Evolutionary conservation across 2,329 filamentous ascomycete genomes (phyloP).

Genomic region (Aspergillus proliferans): DNA sequence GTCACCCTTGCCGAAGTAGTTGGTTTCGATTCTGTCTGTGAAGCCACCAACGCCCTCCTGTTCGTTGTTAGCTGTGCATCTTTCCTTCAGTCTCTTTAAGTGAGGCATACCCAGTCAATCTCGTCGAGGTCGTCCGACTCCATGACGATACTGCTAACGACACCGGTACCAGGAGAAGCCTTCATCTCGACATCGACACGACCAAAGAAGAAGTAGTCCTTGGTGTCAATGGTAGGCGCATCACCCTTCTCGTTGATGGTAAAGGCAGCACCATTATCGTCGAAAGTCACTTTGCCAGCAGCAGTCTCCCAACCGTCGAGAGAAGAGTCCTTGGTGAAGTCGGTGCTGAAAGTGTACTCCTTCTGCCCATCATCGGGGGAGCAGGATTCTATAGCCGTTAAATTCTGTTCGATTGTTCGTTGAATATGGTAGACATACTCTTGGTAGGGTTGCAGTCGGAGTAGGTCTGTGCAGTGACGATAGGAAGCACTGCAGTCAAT

Average conservation of each 20-base stretch:
- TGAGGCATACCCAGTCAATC: conserved; percentile 91
- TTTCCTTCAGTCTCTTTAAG: conserved; percentile 18
- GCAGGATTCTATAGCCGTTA: conserved; percentile 45
- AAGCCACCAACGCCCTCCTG: conserved; percentile 35
- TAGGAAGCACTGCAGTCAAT: conserved; percentile 25
- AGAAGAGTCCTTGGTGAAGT: conserved; percentile 45
- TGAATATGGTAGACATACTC: conserved; percentile 10
- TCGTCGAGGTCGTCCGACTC: conserved; percentile 93
- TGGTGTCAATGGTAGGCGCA: conserved; percentile 75
- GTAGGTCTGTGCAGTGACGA: conserved; percentile 60
- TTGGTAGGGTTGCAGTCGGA: conserved; percentile 66
- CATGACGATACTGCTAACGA: conserved; percentile 86
- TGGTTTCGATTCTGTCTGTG: conserved; percentile 57
- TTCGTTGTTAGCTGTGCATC: conserved; percentile 46
- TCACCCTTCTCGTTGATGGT: conserved; percentile 71
- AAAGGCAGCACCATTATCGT: conserved; percentile 69
- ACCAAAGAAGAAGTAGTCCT: conserved; percentile 99
- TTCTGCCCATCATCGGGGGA: conserved; percentile 65
- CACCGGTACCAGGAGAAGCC: conserved; percentile 77
- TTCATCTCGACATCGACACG: conserved; percentile 79
- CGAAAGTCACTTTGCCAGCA: conserved; percentile 60
- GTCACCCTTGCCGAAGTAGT: conserved; percentile 94
- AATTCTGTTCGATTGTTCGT: background rate
- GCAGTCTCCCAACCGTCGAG: conserved; percentile 59
- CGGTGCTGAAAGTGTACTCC: conserved; percentile 21